Conservation (phyloP, 176 grass and related monocot species). For the Melocanna baccifera region DNA sequence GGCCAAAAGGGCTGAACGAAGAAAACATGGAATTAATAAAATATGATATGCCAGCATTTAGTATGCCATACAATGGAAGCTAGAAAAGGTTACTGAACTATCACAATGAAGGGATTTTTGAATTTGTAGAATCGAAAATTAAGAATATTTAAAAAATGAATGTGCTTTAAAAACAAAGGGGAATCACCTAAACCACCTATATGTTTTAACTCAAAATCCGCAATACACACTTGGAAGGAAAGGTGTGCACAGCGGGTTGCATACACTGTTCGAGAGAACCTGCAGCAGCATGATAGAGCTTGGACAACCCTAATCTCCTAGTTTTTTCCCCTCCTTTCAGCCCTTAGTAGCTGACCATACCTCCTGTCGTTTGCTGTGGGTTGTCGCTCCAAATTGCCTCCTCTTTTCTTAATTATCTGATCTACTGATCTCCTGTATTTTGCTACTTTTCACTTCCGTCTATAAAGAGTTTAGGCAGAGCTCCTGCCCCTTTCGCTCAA, state of each 20-base stretch:
- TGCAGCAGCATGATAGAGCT: too few relatives aligned
- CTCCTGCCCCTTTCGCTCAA: too few relatives aligned
- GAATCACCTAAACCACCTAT: constrained; percentile 14
- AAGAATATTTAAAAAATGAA: background rate
- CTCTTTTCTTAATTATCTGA: too few relatives aligned
- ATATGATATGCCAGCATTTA: background rate
- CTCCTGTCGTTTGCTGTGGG: too few relatives aligned
- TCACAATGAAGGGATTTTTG: background rate
- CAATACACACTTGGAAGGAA: background rate
- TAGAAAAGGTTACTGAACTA: background rate
- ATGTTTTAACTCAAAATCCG: background rate
- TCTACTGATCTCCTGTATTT: too few relatives aligned
- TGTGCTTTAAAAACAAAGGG: background rate
- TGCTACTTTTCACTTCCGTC: too few relatives aligned
- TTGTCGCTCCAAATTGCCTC: too few relatives aligned
- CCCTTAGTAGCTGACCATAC: too few relatives aligned
- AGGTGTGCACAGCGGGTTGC: background rate
- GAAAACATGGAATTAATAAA: constrained; percentile 13
- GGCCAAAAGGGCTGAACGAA: constrained; percentile 51
- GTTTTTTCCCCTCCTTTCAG: too few relatives aligned
- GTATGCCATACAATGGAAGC: background rate
- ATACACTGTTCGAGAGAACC: too few relatives aligned
- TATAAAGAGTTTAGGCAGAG: too few relatives aligned
- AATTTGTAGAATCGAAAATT: constrained; percentile 12
- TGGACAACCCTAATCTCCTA: too few relatives aligned